These are phyloP conservation scores for Arabidopsis thaliana DNA, from an alignment of 345 rosid species.

Conservation along the genomic window DNA sequence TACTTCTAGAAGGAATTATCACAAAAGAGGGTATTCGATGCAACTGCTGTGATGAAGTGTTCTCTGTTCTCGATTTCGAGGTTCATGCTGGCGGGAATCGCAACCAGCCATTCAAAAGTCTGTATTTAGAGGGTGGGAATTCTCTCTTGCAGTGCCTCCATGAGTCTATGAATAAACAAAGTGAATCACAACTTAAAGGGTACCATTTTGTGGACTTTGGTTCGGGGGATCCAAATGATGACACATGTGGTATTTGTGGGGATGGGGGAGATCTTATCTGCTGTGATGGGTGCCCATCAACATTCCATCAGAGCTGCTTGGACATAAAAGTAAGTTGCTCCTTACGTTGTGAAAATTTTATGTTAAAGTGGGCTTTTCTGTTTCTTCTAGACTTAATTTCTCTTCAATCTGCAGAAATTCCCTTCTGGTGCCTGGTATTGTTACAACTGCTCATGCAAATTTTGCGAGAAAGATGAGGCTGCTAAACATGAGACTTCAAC, in stretches of 20 bases:
- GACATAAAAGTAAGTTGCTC: constrained; percentile 65
- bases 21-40: constrained; percentile 75
- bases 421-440: constrained; percentile 94
- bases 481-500: constrained; percentile 43
- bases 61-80: constrained; percentile 62
- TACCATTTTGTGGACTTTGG: constrained; percentile 68
- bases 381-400: constrained; percentile 17
- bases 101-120: constrained; percentile 59
- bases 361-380: constrained; percentile 12
- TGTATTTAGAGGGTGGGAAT: constrained; percentile 66
- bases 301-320: constrained; percentile 90
- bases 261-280: constrained; percentile 96
- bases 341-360: not conserved
- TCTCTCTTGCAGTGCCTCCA: constrained; percentile 74
- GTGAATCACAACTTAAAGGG: constrained; percentile 55
- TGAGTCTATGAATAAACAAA: constrained; percentile 77
- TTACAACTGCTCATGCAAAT: constrained; percentile 85
- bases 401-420: constrained; percentile 58
- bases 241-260: constrained; percentile 95
- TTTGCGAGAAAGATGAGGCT: constrained; percentile 62
- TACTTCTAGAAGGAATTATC: constrained; percentile 55
- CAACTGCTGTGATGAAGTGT: constrained; percentile 69
- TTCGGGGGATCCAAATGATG: constrained; percentile 88
- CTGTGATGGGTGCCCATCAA: constrained; percentile 96
- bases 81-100: constrained; percentile 65